Percentiles rank a stretch among this genome's conserved stretches.
Evolutionary conservation across 495 filamentous ascomycete genomes (phyloP).

Genomic region (Xylaria castorea): DNA sequence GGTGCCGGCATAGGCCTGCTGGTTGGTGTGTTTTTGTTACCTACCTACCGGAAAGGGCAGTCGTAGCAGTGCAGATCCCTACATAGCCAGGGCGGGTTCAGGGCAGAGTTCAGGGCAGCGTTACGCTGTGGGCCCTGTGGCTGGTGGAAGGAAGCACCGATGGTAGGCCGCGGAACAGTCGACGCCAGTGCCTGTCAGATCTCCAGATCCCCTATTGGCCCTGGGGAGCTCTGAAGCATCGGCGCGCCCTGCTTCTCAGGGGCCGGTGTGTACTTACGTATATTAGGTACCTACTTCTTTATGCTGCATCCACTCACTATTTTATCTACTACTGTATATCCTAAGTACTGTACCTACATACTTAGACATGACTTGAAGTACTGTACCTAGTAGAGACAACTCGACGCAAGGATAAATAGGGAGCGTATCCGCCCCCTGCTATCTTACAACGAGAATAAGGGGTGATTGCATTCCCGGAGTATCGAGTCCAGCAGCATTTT

Average conservation of each 20-base stretch:
- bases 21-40: constrained; percentile 5
- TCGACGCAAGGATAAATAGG: background rate
- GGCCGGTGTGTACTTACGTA: background rate
- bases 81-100: background rate
- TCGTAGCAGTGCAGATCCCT: constrained; percentile 13
- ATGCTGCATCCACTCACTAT: too few relatives aligned
- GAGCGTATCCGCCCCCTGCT: constrained; percentile 7
- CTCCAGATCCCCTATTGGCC: constrained; percentile 23
- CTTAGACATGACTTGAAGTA: too few relatives aligned
- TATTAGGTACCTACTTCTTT: too few relatives aligned
- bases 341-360: too few relatives aligned
- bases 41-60: constrained; percentile 28
- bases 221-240: background rate
- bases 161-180: constrained; percentile 13
- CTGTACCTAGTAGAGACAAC: background rate
- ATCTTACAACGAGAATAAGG: constrained; percentile 18
- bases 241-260: background rate
- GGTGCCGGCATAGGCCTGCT: background rate
- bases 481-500: background rate
- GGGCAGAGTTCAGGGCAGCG: background rate
- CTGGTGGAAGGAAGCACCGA: constrained; percentile 24
- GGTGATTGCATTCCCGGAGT: background rate
- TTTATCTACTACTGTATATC: too few relatives aligned
- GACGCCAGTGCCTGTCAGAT: constrained; percentile 7
- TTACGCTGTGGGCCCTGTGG: constrained; percentile 19